Percentiles rank a stretch among this genome's conserved stretches.
Conservation (phyloP, 345 rosid species). For the Luvunga scandens region DNA sequence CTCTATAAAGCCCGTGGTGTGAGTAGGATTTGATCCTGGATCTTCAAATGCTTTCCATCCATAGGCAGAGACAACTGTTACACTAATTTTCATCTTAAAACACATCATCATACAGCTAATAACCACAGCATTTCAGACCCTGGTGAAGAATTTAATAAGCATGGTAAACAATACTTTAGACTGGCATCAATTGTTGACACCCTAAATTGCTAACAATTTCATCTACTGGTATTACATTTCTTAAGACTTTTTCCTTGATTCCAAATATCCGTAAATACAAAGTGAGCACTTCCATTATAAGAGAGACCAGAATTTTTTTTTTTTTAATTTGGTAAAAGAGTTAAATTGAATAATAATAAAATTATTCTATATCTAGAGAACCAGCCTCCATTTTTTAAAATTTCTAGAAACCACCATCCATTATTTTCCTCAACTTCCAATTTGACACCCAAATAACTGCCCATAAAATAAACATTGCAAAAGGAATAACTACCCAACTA, state of each 20-base stretch:
- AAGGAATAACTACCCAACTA: background rate
- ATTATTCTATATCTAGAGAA: background rate
- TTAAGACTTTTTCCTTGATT: background rate
- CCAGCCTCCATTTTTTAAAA: background rate
- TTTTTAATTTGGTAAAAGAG: background rate
- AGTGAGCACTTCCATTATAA: background rate
- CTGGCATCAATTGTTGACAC: background rate
- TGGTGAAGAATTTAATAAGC: background rate
- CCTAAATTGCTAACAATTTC: background rate
- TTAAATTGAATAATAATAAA: background rate
- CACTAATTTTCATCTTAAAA: conserved; percentile 1
- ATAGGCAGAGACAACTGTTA: background rate
- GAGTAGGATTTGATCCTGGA: background rate
- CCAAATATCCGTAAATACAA: background rate
- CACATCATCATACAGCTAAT: background rate
- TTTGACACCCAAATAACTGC: background rate
- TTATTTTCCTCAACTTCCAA: background rate
- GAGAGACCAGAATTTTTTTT: background rate
- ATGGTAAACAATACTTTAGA: background rate
- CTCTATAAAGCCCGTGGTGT: background rate
- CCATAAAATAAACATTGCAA: background rate
- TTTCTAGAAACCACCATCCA: background rate
- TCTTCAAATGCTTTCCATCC: background rate
- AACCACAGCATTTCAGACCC: background rate
- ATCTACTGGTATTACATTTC: background rate